Conservation (phyloP, 371 early-diverging fungal species). For the Apophysomyces variabilis region DNA sequence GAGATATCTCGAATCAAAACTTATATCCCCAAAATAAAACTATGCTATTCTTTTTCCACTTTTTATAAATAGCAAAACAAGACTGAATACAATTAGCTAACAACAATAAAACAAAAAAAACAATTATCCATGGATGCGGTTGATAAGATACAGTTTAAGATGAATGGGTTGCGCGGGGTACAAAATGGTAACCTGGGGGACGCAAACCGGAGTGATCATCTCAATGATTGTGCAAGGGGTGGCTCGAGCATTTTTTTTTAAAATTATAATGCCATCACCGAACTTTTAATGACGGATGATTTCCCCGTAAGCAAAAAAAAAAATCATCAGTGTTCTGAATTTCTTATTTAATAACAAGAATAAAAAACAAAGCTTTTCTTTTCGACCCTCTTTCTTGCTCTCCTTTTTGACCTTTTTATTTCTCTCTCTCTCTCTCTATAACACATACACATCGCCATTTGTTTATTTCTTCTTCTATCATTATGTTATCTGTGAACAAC, state of each 20-base stretch:
- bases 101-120: neutral
- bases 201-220: neutral
- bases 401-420: neutral
- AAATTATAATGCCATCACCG: neutral
- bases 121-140: neutral
- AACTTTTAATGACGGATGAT: constrained; percentile 10
- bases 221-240: neutral
- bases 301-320: neutral
- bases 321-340: neutral
- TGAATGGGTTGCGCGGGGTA: constrained; percentile 9
- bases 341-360: neutral
- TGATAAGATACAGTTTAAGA: neutral
- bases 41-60: neutral
- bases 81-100: too few species aligned
- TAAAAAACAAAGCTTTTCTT: neutral
- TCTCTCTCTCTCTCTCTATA: neutral
- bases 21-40: neutral
- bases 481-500: constrained; percentile 9
- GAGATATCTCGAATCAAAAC: neutral
- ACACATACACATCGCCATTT: neutral
- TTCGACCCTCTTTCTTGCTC: neutral
- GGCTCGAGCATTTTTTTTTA: constrained; percentile 9
- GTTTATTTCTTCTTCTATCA: constrained; percentile 5
- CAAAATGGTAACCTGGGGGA: neutral
- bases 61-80: neutral